A percentile compares a stretch with the other conserved stretches of the same genome.
phyloP scores from a whole-genome alignment of 257 asterid genomes.

The Capsicum baccatum region DNA sequence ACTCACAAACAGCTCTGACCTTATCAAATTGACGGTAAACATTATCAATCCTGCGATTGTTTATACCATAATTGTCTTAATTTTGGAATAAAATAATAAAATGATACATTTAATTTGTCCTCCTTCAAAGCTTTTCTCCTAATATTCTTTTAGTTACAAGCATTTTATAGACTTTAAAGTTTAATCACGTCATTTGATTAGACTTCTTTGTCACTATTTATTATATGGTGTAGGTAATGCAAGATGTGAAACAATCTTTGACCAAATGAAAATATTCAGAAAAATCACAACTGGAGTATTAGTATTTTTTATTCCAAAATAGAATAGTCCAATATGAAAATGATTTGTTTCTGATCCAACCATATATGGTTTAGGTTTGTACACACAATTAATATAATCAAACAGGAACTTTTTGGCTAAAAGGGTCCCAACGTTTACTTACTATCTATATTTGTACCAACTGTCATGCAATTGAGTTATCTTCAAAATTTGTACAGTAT shows the following conservation, averaged over 20 bases:
- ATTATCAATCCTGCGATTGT: no score
- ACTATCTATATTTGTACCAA: constrained; percentile 9
- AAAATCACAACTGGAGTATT: neutral
- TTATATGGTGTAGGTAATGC: neutral
- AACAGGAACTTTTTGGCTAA: neutral
- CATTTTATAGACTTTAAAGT: neutral
- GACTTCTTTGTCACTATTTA: neutral
- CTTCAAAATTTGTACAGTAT: neutral
- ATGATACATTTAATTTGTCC: no score
- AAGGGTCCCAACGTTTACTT: neutral
- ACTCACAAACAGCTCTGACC: no score
- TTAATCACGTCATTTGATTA: neutral
- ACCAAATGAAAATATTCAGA: neutral
- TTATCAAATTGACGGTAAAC: no score
- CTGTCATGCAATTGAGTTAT: neutral
- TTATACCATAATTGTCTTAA: no score
- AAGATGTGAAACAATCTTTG: neutral
- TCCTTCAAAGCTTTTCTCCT: no score
- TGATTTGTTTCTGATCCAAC: constrained; percentile 11
- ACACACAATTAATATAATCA: neutral
- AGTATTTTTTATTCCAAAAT: neutral
- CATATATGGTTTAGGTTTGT: constrained; percentile 17
- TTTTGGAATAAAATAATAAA: no score
- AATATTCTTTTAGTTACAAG: no score
- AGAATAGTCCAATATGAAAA: neutral